Base-by-base conservation (phyloP, 257 asterid genomes). In the Eucommia ulmoides region DNA sequence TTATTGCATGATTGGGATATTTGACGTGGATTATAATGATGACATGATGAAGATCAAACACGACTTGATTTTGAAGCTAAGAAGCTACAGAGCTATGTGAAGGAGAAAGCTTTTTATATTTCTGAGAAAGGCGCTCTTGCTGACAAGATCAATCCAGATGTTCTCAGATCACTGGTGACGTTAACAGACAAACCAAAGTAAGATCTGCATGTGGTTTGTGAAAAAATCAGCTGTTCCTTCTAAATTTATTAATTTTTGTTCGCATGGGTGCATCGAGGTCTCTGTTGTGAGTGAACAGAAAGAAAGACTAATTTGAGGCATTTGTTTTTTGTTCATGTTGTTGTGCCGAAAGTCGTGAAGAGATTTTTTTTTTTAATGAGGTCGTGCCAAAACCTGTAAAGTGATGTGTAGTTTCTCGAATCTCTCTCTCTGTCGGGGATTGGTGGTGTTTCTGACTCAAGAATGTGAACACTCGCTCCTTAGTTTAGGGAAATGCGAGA, bases 31-130 rank as follows among this genome's bases (percentile, higher is more conserved):
- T 54, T 58, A 21, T 69, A 63, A n/a, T n/a, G n/a, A n/a, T n/a
- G 57, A 42, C 66, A 18, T 33, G 54, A 17, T 77, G 75, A 54
- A 85, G 98, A 85, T 68, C 96, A 91, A 79, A 62, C 62, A 18
- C 71, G 59, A 38, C 81, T 85, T 1, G 88, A 91, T 70, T 78
- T 69, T 59, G 87, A 86, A 70, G 73, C 89, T 17, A 80, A 83
- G 70, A 91, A 77, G 68, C 86, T 85, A 24, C 96, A 81, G 65
- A 91, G 98, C 74, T 53, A 23, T 53, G 83, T 83, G 65, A 91
- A 91, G 72, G 98, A 91, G 67, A 75, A 77, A 67, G 69, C 94
- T 45, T 70, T 85, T 23, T 59, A 42, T 53, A 70, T 91, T 59
- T 80, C 98, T 1, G 92, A 81, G 51, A 71, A 55, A 72, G 92